Base-by-base conservation (phyloP, 192 early-diverging fungal genomes). In the Chytriomyces sp. region DNA sequence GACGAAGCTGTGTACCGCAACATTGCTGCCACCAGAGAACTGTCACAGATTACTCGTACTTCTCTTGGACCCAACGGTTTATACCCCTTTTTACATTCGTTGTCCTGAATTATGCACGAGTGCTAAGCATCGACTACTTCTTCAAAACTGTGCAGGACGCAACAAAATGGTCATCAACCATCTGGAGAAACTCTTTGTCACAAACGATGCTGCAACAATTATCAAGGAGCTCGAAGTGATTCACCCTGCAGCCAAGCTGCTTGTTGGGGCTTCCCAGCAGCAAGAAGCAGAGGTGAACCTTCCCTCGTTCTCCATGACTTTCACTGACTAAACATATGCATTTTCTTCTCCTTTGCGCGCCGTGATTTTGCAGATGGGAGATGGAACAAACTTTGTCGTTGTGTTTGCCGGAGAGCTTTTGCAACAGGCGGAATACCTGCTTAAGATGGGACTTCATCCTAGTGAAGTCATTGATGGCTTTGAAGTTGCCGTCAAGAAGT, bases 141-240 rank as follows among this genome's bases (percentile, higher is more conserved):
- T 20, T 57, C 24, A 47, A 6, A 77, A 28, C 26, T 53, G 45
- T 26, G 65, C 67, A 94, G 93, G 94, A 46, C 93, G 96, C 76
- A 99, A 99, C 87, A 99, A 99, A 84, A 98, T 99, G 92, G 94
- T 99, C 48, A 96, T 99, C 83, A 99, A 99, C 83, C 97, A 99
- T 82, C 86, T 97, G 73, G 95, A 97, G 77, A 98, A 98, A 88
- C 89, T 99, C 49, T 96, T 99, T 84, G 96, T 99, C 43, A 99
- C 97, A 57, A 95, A 92, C 87, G 97, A 99, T 83, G 97, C 97
- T n/a, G 96, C 96, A 11, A 98, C 97, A 59, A 99, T 99, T 75
- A 97, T 98, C 78, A 91, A 91, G 78, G 97, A 98, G 82, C 88
- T 99, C 64, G 97, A 99, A 79, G 96, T 99, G 64, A 91, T 98